phyloP scores from a whole-genome alignment of 768 basidiomycete species.

The Rhizopogon vinicolor region DNA sequence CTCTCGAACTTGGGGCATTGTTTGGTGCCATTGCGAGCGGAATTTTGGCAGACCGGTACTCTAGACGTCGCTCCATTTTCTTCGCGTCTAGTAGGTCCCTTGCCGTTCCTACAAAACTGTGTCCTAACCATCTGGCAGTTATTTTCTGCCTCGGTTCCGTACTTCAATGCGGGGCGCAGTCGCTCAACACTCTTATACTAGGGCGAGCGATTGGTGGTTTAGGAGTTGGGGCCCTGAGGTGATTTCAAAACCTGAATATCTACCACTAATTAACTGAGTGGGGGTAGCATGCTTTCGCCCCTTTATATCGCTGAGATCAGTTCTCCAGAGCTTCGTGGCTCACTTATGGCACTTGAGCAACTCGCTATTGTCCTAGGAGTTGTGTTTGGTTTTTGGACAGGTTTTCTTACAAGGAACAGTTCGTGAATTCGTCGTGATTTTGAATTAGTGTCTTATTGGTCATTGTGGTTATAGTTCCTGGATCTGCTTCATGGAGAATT shows the following conservation, averaged over 20 bases:
- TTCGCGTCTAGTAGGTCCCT: conserved; percentile 55
- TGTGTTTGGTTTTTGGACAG: conserved; percentile 80
- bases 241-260: neutral
- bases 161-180: conserved; percentile 60
- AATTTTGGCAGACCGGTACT: conserved; percentile 61
- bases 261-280: neutral
- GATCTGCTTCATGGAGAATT: conserved; percentile 71
- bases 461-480: conserved; percentile 36
- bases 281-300: conserved; percentile 65
- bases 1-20: conserved; percentile 75
- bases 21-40: conserved; percentile 68
- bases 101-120: neutral
- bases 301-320: conserved; percentile 85
- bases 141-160: conserved; percentile 70
- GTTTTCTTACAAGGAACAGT: conserved; percentile 68
- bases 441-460: neutral
- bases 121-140: conserved; percentile 30
- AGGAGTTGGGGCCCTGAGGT: conserved; percentile 78
- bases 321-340: conserved; percentile 74
- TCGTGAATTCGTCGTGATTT: conserved; percentile 14
- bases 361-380: conserved; percentile 79
- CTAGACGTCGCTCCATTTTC: conserved; percentile 64
- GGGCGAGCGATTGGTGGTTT: conserved; percentile 76
- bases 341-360: conserved; percentile 76
- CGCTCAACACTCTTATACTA: conserved; percentile 51